Evolutionary conservation across 176 grass and related monocot species (phyloP).

Genomic region (Cenchrus purpureus): DNA sequence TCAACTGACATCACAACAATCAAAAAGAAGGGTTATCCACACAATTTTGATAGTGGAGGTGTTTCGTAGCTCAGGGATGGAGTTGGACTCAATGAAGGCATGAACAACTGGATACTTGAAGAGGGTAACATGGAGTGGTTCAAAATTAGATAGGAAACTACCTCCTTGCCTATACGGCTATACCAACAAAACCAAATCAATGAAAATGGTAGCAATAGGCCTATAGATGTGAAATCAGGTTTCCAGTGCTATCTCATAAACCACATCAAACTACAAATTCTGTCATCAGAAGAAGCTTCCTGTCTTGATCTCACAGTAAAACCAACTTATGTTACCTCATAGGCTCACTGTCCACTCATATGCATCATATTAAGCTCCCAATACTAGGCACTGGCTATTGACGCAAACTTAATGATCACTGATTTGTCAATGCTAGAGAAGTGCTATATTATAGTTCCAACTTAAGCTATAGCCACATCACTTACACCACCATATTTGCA

Average conservation of each 20-base stretch:
- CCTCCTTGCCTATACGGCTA: background rate
- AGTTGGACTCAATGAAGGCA: background rate
- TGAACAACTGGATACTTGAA: background rate
- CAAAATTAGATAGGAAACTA: background rate
- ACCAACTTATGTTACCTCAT: background rate
- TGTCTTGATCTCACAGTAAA: slow-evolving; percentile 8
- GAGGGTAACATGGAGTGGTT: background rate
- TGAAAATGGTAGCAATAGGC: background rate
- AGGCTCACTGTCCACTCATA: background rate
- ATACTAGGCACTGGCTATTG: background rate
- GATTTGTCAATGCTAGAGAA: background rate
- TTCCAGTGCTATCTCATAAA: background rate
- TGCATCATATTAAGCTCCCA: slow-evolving; percentile 18
- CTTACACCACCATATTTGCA: background rate
- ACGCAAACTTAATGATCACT: background rate
- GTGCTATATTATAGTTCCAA: background rate
- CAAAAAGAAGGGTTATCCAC: background rate
- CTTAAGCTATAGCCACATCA: background rate
- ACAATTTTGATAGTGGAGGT: background rate
- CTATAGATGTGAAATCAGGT: background rate
- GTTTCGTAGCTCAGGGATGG: background rate
- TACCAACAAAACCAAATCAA: background rate
- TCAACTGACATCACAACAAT: slow-evolving; percentile 14
- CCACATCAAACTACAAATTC: background rate
- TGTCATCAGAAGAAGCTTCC: background rate